phyloP scores from a whole-genome alignment of 192 early-diverging fungal species.

The Coemansia umbellata region DNA sequence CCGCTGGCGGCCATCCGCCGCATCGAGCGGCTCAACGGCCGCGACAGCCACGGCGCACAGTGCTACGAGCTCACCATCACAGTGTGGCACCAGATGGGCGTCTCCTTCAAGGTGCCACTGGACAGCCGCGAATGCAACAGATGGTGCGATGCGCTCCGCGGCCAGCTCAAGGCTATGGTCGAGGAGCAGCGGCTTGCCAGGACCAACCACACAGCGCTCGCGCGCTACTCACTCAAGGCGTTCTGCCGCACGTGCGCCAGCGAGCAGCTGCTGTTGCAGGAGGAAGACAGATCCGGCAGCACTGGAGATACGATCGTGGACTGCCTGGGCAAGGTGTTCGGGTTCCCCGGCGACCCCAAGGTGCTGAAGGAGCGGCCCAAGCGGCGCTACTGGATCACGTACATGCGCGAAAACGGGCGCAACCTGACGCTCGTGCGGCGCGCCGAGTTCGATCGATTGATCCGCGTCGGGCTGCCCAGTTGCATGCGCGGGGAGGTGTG shows the following conservation, averaged over 20 bases:
- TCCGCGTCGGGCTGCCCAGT: slow-evolving; percentile 86
- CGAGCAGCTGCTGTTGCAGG: slow-evolving; percentile 56
- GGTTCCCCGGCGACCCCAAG: slow-evolving; percentile 42
- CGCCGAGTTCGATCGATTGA: slow-evolving; percentile 83
- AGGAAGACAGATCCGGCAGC: background rate
- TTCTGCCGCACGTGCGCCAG: slow-evolving; percentile 66
- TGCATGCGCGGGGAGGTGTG: slow-evolving; percentile 87
- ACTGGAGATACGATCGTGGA: slow-evolving; percentile 5
- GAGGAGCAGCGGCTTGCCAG: slow-evolving; percentile 70
- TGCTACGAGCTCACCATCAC: slow-evolving; percentile 75
- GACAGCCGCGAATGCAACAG: slow-evolving; percentile 65
- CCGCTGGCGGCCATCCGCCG: slow-evolving; percentile 88
- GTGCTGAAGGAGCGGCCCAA: slow-evolving; percentile 38
- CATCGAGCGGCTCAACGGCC: slow-evolving; percentile 81
- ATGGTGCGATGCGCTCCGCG: slow-evolving; percentile 76
- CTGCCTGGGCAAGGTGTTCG: slow-evolving; percentile 46
- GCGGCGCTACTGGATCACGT: slow-evolving; percentile 39
- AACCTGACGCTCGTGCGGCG: slow-evolving; percentile 81
- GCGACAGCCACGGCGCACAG: slow-evolving; percentile 28
- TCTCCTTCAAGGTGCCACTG: slow-evolving; percentile 78
- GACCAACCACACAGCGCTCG: slow-evolving; percentile 20
- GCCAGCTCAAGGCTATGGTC: slow-evolving; percentile 72
- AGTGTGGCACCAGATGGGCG: slow-evolving; percentile 85
- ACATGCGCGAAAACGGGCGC: slow-evolving; percentile 68
- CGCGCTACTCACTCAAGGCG: slow-evolving; percentile 45